Base-by-base conservation (phyloP, 1,284 basidiomycete genomes). In the Cutaneotrichosporon sp. region DNA sequence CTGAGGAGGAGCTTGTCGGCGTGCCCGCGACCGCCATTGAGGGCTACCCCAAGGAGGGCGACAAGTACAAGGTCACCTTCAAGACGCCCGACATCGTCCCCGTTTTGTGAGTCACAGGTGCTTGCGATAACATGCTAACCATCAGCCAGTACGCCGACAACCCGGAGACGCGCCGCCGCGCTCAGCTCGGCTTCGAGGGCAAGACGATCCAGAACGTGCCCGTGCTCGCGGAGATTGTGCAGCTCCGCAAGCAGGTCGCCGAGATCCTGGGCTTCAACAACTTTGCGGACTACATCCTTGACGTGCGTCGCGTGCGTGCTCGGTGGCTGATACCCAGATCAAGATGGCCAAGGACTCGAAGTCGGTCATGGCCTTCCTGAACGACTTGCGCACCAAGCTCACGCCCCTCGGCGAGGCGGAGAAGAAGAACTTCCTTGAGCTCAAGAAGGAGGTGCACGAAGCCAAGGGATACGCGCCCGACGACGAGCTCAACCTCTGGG, bases 301-400 rank as follows among this genome's bases (percentile, higher is more conserved):
- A 66, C 59, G 62, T 60, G 29, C 13, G 53, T 54, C 16, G n/a
- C n/a, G 34, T 2, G 10, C 2, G 14, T 14, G 14, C 4, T 10
- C 10, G 14, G 10, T 18, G 1, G 47, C 59, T 60, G 22, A 60
- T 47, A n/a, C 9, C 3, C 54, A 60, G 59, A 27, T 63, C 56
- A 66, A 66, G 61, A 66, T 66, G 65, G 65, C 65, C 56, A 66
- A 66, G 61, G 46, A 66, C 61, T 51, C 59, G 36, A 66, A 66
- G 61, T 63, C 36, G 0, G 65, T 60, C 42, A 42, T 61, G 38
- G 53, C 31, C 24, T 66, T 66, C 65, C 61, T 66, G 16, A 25
- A 63, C 53, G 64, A 66, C 59, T 59, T 66, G 9, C 46, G 55
- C 47, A 50, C 57, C 27, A 66, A 66, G 61, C 58, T 66, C 29